Evolutionary conservation across 805 yeast species (phyloP).

Genomic region (Metschnikowia corniflorae): DNA sequence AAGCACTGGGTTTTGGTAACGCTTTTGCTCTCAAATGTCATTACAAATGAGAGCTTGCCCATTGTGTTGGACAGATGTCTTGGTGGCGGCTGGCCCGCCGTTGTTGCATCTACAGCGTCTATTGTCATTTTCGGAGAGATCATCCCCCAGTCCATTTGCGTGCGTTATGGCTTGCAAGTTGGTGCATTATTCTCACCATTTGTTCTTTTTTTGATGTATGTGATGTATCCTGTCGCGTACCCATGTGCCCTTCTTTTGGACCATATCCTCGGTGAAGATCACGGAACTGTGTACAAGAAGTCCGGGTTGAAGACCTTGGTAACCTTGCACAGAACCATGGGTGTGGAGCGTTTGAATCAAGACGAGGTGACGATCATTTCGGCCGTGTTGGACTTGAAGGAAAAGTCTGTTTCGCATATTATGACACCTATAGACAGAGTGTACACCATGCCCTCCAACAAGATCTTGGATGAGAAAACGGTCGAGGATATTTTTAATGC

Average conservation of each 20-base stretch:
- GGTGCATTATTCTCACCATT: slow-evolving; percentile 91
- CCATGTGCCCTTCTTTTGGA: slow-evolving; percentile 85
- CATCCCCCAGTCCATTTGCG: slow-evolving; percentile 92
- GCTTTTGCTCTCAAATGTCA: slow-evolving; percentile 76
- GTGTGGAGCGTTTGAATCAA: slow-evolving; percentile 85
- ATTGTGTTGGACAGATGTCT: slow-evolving; percentile 87
- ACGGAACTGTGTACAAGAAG: slow-evolving; percentile 90
- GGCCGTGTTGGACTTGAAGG: slow-evolving; percentile 91
- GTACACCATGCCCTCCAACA: slow-evolving; percentile 81
- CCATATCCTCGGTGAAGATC: slow-evolving; percentile 85
- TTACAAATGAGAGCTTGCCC: slow-evolving; percentile 92
- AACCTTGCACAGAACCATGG: slow-evolving; percentile 90
- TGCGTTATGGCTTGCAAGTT: slow-evolving; percentile 84
- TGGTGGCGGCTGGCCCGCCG: slow-evolving; percentile 98
- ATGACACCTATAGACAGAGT: slow-evolving; percentile 95
- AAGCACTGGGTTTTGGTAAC: slow-evolving; percentile 97
- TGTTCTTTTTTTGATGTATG: slow-evolving; percentile 78
- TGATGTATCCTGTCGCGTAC: slow-evolving; percentile 88
- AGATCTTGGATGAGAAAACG: slow-evolving; percentile 73
- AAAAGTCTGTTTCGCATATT: slow-evolving; percentile 76
- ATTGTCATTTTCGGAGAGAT: slow-evolving; percentile 95
- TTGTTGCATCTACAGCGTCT: slow-evolving; percentile 85
- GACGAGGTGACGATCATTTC: slow-evolving; percentile 96
- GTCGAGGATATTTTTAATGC: slow-evolving; percentile 90
- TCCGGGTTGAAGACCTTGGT: slow-evolving; percentile 92